These are phyloP conservation scores for Metschnikowia amazonensis DNA, from an alignment of 805 yeast species.

Conservation along the genomic window DNA sequence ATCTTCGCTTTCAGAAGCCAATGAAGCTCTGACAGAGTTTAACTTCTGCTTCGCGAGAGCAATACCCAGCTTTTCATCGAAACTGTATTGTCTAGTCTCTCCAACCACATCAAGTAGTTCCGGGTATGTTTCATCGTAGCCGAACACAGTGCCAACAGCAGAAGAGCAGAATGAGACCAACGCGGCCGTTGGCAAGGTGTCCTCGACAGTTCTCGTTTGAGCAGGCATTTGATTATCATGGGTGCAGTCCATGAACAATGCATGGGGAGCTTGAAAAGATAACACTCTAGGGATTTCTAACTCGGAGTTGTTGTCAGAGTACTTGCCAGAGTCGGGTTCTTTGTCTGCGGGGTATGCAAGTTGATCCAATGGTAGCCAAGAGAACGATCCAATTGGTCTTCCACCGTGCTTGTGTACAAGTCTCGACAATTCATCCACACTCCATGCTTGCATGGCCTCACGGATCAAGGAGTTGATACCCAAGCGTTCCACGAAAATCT, in stretches of 20 bases:
- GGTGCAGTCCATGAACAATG: conserved; percentile 95
- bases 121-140: conserved; percentile 92
- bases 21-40: conserved; percentile 52
- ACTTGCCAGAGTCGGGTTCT: conserved; percentile 28
- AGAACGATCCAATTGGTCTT: conserved; percentile 87
- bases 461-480: conserved; percentile 87
- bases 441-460: conserved; percentile 97
- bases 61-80: conserved; percentile 56
- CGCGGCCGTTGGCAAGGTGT: conserved; percentile 92
- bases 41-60: conserved; percentile 63
- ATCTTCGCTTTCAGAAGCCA: conserved; percentile 58
- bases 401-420: conserved; percentile 93
- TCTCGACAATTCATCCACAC: conserved; percentile 79
- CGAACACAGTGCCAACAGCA: conserved; percentile 91
- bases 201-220: conserved; percentile 89
- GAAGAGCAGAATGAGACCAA: conserved; percentile 88
- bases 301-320: conserved; percentile 48
- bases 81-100: conserved; percentile 63
- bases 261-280: conserved; percentile 77
- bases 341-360: conserved; percentile 61
- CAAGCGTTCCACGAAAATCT: conserved; percentile 81
- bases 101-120: conserved; percentile 72
- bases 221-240: conserved; percentile 91
- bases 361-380: conserved; percentile 73
- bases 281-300: conserved; percentile 65